These are phyloP conservation scores for Halophytophthora batemanensis DNA, from an alignment of 352 stramenopile genomes.

Conservation along the genomic window DNA sequence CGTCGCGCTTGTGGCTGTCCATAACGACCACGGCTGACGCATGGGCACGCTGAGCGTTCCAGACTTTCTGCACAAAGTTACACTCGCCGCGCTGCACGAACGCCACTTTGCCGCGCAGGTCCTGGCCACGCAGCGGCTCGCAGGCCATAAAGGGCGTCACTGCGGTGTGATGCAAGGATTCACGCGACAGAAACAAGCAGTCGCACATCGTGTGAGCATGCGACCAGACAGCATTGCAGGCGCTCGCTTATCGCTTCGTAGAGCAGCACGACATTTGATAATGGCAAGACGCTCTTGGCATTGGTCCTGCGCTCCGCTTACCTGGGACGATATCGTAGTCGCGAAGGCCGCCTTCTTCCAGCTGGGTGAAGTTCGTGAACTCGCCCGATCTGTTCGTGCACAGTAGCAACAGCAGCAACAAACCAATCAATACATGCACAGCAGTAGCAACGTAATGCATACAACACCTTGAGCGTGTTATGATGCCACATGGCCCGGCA, in stretches of 20 bases:
- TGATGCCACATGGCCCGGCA: background rate
- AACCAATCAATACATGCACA: background rate
- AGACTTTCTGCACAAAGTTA: conserved; percentile 57
- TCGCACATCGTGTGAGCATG: background rate
- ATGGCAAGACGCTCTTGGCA: too few species aligned
- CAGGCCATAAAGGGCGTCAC: conserved; percentile 62
- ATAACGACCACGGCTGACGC: conserved; percentile 73
- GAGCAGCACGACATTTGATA: background rate
- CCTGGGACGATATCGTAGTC: conserved; percentile 43
- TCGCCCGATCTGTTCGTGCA: conserved; percentile 46
- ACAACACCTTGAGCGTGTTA: too few species aligned
- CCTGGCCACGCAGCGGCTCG: conserved; percentile 40
- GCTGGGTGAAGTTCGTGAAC: conserved; percentile 59
- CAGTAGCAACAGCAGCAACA: background rate
- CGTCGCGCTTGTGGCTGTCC: conserved; percentile 52
- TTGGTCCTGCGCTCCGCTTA: background rate
- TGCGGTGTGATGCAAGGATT: conserved; percentile 2
- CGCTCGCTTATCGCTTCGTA: background rate
- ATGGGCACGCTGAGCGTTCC: conserved; percentile 56
- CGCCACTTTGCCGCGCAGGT: conserved; percentile 63
- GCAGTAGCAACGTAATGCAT: background rate
- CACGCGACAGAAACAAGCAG: background rate
- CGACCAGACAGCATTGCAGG: background rate
- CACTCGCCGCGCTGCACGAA: conserved; percentile 75
- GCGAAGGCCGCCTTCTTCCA: conserved; percentile 32